Base-by-base conservation (phyloP, 345 rosid genomes). In the Laguncularia racemosa region DNA sequence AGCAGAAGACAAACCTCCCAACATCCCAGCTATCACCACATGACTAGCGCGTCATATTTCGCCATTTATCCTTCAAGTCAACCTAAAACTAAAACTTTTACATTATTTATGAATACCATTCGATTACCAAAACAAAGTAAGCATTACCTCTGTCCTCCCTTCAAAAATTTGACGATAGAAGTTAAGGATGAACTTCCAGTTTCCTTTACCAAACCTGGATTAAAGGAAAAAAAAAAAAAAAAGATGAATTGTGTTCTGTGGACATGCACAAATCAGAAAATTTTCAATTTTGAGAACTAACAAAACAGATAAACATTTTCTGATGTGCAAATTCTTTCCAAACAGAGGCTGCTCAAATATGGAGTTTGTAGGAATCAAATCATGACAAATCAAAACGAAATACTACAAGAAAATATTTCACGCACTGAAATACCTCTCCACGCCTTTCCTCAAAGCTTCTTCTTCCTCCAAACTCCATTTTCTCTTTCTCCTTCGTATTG, bases 21-120 rank as follows among this genome's bases (percentile, higher is more conserved):
- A 9, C 2, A 26, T 26, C 28, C 28, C 28, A 33, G 40, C 9
- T 7, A 33, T 23, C 40, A 33, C 10, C 40, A 33, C 1, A 33
- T 33, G 40, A 33, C 14, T 59, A 63, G 48, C 56, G 60, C 13
- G 50, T 63, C 88, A 80, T 40, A 48, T 80, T 82, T 65, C 89
- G 77, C 93, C 93, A 85, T 20, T 83, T 81, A 61, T 85, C 89
- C 71, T 85, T 85, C 63, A 85, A 68, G 69, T 83, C 84, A 51
- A 73, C 86, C 84, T 82, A 60, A 64, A 44, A 20, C 58, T 21
- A 63, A 20, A 20, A 16, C 54, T 19, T 19, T 6, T 0, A 12
- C 14, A n/a, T 14, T 13, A 18, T 9, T n/a, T 43, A 52, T 6
- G 19, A 8, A 46, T 23, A 46, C 44, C 12, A 15, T 8, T 38